Evolutionary conservation across 2,329 filamentous ascomycete species (phyloP).

Genomic region (Trichoderma sp.): DNA sequence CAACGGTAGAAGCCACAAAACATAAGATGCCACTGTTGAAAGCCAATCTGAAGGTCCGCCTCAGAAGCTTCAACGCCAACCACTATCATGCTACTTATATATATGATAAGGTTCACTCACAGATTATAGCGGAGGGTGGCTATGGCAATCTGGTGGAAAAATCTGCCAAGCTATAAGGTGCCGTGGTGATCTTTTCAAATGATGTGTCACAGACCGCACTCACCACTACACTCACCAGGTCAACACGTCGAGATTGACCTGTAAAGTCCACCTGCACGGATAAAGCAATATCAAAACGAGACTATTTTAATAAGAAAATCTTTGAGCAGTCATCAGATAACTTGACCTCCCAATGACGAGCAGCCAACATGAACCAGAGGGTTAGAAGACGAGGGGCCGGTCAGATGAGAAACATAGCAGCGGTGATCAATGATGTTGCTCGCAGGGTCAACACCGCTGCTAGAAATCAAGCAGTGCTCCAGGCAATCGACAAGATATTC

Average conservation of each 20-base stretch:
- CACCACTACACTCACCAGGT: not conserved
- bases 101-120: not conserved
- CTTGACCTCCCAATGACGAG: not conserved
- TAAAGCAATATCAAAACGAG: not conserved
- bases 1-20: not conserved
- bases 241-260: not conserved
- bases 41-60: not conserved
- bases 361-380: not conserved
- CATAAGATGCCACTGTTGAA: not conserved
- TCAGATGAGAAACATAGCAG: not conserved
- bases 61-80: not conserved
- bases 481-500: not conserved
- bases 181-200: not conserved
- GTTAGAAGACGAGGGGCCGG: not conserved
- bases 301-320: not conserved
- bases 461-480: not conserved
- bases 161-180: not conserved
- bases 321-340: not conserved
- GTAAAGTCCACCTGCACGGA: not conserved
- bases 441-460: not conserved
- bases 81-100: not conserved
- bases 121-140: accelerated
- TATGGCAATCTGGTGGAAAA: not conserved
- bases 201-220: not conserved
- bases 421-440: not conserved